phyloP scores from a whole-genome alignment of 116 monocot species.

The Iris pallida region DNA sequence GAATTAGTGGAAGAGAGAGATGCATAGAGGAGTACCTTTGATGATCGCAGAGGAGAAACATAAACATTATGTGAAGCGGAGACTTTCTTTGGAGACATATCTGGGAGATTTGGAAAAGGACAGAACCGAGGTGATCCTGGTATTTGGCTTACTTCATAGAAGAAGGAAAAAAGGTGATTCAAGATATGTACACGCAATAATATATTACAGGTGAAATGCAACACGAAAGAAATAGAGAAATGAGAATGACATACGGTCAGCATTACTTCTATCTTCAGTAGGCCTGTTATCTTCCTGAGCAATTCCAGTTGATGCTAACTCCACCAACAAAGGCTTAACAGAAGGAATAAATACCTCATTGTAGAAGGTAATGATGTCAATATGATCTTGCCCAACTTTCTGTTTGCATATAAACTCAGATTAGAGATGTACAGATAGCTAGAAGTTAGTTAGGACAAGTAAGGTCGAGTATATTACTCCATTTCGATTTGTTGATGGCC shows the following conservation, averaged over 20 bases:
- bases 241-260: conserved; percentile 20
- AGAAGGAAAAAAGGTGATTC: background rate
- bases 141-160: conserved; percentile 23
- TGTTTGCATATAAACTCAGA: conserved; percentile 13
- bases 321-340: conserved; percentile 53
- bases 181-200: background rate
- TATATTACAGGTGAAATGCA: background rate
- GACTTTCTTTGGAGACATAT: conserved; percentile 68
- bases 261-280: conserved; percentile 27
- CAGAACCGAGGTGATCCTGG: conserved; percentile 46
- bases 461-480: conserved; percentile 30
- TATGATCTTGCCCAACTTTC: conserved; percentile 54
- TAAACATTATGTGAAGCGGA: conserved; percentile 57
- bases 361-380: conserved; percentile 56
- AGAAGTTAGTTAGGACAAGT: background rate
- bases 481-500: conserved; percentile 39
- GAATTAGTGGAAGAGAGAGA: too few species aligned
- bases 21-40: conserved; percentile 23
- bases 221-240: background rate
- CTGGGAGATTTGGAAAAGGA: conserved; percentile 53
- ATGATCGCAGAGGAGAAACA: conserved; percentile 53
- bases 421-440: background rate
- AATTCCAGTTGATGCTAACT: conserved; percentile 27
- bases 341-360: conserved; percentile 55
- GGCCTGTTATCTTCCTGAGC: conserved; percentile 19